Evolutionary conservation across 306 rosid species (phyloP).

Genomic region (Inga oerstediana): DNA sequence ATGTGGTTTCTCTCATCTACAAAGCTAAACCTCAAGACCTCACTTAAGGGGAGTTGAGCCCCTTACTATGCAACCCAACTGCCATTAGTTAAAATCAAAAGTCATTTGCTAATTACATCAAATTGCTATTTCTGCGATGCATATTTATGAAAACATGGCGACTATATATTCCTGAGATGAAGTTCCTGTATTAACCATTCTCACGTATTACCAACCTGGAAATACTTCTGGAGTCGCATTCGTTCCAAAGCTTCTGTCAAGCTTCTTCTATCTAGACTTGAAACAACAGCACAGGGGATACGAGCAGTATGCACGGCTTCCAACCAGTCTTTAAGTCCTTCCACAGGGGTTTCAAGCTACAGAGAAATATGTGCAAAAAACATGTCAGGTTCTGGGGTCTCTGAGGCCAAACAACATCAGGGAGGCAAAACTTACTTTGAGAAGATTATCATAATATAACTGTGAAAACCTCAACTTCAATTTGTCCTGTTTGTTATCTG

Average conservation of each 20-base stretch:
- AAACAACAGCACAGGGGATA: conserved; percentile 94
- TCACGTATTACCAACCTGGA: conserved; percentile 70
- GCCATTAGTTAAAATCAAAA: neutral
- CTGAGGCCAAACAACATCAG: conserved; percentile 16
- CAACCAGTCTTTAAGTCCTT: conserved; percentile 92
- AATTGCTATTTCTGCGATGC: conserved; percentile 11
- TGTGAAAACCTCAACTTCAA: conserved; percentile 79
- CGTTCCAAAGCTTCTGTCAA: conserved; percentile 72
- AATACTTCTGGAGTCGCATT: conserved; percentile 79
- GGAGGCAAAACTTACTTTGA: conserved; percentile 54
- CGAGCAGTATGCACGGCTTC: conserved; percentile 87
- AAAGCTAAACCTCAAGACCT: neutral
- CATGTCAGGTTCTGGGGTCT: conserved; percentile 20
- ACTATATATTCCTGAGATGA: neutral
- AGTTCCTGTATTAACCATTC: conserved; percentile 13
- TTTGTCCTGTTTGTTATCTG: conserved; percentile 65
- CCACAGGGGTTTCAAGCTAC: conserved; percentile 76
- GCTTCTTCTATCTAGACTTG: conserved; percentile 87
- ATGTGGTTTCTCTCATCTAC: neutral
- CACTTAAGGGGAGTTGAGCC: neutral
- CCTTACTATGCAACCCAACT: neutral
- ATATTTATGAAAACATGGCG: conserved; percentile 18
- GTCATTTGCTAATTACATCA: conserved; percentile 11
- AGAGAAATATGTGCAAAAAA: conserved; percentile 17
- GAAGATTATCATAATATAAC: conserved; percentile 77